Evolutionary conservation across 176 grass and related monocot genomes (phyloP), one percentile per base, ranked within the genome.

Genomic region (barley (Hordeum vulgare)): DNA sequence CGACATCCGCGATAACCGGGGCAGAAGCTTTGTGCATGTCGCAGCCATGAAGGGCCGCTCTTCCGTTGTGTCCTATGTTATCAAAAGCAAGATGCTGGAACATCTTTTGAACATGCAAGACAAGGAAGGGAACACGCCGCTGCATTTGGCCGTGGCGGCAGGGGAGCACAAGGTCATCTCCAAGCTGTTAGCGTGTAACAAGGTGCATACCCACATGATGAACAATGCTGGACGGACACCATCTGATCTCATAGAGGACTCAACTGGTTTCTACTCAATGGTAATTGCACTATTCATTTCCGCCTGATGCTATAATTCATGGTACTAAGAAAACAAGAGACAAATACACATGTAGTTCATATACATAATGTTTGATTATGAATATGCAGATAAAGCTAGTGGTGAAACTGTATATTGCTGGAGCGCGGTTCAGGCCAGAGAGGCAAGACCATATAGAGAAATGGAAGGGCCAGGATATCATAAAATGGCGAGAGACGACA

Each of bases 371-470:
- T 21, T 36, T 62, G 4, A 47, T 23, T 59, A 58, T 18, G 2
- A 54, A 49, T 31, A 12, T 61, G 60, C 74, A 92, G 87, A 76
- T 63, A 20, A 63, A 67, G 5, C 31, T 79, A 24, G 72, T 80
- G 21, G 60, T 83, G 12, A 80, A 54, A 25, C 0, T 92, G 5
- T 80, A 53, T 77, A 66, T 75, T n/a, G 77, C 39, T 35, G 80
- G 84, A 49, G 83, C 84, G 47, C 62, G 29, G 6, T 90, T 87
- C 54, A 77, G 61, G 59, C 86, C 90, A 17, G 61, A 81, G 8
- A 54, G 90, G 18, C 90, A 92, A 66, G 90, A 92, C 56, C 84
- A 90, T 58, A 36, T 84, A 56, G 73, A 76, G 20, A 66, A 83
- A 69, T 90, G 87, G 90, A 81, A 56, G 12, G 69, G 77, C 2